These are phyloP conservation scores for Stromatinia cepivora DNA, from an alignment of 2,329 filamentous ascomycete species.

Conservation along the genomic window DNA sequence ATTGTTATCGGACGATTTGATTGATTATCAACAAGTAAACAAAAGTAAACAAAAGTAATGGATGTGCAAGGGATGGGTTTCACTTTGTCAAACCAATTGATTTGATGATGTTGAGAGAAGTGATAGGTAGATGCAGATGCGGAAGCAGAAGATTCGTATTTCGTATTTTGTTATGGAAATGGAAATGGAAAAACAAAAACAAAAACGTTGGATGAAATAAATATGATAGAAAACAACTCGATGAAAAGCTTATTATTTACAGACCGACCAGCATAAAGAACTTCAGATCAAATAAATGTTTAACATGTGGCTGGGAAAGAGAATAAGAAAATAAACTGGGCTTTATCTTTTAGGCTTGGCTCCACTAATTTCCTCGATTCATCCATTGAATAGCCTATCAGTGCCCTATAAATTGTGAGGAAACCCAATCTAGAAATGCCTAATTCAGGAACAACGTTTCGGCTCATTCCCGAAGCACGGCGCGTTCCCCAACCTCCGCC, in stretches of 20 bases:
- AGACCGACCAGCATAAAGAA: not conserved
- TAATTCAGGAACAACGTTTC: constrained; percentile 10
- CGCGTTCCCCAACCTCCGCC: constrained; percentile 13
- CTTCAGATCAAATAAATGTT: constrained; percentile 6
- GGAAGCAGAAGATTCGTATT: not conserved
- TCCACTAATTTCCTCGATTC: not conserved
- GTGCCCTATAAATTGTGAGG: not conserved
- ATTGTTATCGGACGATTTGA: constrained; percentile 12
- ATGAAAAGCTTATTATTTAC: constrained; percentile 1
- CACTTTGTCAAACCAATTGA: not conserved
- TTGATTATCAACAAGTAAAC: not conserved
- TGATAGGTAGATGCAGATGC: not conserved
- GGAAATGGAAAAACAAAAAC: not conserved
- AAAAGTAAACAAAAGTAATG: not conserved
- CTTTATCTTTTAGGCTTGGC: not conserved
- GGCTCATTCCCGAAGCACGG: not conserved
- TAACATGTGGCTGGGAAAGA: constrained; percentile 24
- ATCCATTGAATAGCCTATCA: not conserved
- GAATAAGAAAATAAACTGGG: no score
- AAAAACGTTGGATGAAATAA: not conserved
- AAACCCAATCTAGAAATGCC: not conserved
- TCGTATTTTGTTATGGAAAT: not conserved
- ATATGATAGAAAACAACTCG: not conserved
- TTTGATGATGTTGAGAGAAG: not conserved
- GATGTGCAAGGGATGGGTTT: constrained; percentile 1